A percentile compares a stretch with the other conserved stretches of the same genome.
These are phyloP conservation scores for Ligustrum vulgare DNA, from an alignment of 257 asterid genomes.

Conservation along the genomic window DNA sequence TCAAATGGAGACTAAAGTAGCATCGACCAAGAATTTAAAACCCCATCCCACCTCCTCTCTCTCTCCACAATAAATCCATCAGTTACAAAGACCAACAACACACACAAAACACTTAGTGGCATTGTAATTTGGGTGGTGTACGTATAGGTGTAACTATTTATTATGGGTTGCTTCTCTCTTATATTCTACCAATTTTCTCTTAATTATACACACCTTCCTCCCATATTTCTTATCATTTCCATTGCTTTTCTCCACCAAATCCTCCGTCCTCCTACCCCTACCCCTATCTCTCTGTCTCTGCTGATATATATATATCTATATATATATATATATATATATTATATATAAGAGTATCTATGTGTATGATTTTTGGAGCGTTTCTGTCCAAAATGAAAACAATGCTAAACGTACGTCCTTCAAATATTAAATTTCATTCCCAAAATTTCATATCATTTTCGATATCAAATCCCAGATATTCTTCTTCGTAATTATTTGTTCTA, in stretches of 20 bases:
- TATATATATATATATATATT: neutral
- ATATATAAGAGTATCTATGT: slow-evolving; percentile 10
- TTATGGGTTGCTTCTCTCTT: slow-evolving; percentile 30
- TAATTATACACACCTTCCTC: slow-evolving; percentile 43
- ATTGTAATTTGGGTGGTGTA: slow-evolving; percentile 28
- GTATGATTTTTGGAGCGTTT: slow-evolving; percentile 37
- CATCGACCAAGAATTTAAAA: neutral
- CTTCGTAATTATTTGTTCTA: neutral
- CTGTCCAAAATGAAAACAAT: slow-evolving; percentile 40
- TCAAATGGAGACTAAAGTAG: neutral
- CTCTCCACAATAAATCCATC: slow-evolving; percentile 44
- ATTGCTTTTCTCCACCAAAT: slow-evolving; percentile 16
- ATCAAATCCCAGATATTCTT: slow-evolving; percentile 13
- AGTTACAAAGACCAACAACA: slow-evolving; percentile 41
- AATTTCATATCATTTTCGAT: neutral
- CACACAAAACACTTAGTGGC: neutral
- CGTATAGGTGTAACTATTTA: slow-evolving; percentile 26
- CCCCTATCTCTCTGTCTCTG: slow-evolving; percentile 8
- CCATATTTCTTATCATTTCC: slow-evolving; percentile 43
- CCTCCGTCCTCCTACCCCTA: slow-evolving; percentile 8
- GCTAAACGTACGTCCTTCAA: slow-evolving; percentile 20
- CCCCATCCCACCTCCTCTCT: neutral
- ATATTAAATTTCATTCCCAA: neutral
- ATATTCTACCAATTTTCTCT: slow-evolving; percentile 29
- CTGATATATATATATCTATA: neutral